Conservation (phyloP, 1,284 basidiomycete species). For the Mycena citricolor region DNA sequence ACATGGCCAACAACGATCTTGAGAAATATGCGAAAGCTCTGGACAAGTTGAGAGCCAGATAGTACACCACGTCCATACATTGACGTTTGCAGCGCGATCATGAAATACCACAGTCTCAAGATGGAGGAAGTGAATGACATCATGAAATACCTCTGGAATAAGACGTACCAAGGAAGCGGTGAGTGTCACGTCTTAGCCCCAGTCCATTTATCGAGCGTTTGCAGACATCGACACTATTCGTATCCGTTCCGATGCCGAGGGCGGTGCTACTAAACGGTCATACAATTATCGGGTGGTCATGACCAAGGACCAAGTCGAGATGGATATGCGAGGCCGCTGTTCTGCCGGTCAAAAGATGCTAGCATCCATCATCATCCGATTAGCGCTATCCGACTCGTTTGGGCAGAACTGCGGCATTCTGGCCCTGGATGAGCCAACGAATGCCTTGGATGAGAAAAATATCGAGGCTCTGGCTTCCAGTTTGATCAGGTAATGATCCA, state of each 20-base stretch:
- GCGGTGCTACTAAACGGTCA: constrained; percentile 81
- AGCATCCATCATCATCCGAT: constrained; percentile 97
- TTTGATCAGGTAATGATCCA: constrained; percentile 78
- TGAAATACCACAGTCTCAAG: constrained; percentile 98
- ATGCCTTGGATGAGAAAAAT: constrained; percentile 95
- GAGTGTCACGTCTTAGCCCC: constrained; percentile 23
- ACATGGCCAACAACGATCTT: constrained; percentile 92
- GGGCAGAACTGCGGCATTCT: constrained; percentile 97
- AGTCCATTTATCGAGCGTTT: constrained; percentile 20
- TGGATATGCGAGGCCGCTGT: constrained; percentile 99
- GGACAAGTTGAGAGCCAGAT: constrained; percentile 70
- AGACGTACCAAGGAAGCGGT: constrained; percentile 99
- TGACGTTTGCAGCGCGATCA: constrained; percentile 76
- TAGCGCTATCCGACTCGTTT: constrained; percentile 97
- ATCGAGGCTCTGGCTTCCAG: constrained; percentile 92
- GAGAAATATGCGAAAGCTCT: constrained; percentile 97
- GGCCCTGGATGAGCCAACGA: constrained; percentile 97
- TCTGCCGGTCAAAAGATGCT: constrained; percentile 99
- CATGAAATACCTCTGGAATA: constrained; percentile 96
- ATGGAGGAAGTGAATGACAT: constrained; percentile 99
- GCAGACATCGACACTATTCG: constrained; percentile 97
- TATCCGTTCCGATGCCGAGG: constrained; percentile 93
- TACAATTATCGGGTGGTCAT: constrained; percentile 99
- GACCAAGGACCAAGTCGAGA: constrained; percentile 98
- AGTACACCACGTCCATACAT: constrained; percentile 2